Base-by-base conservation (phyloP, 352 stramenopile genomes). In the Thalassiosira hispida region DNA sequence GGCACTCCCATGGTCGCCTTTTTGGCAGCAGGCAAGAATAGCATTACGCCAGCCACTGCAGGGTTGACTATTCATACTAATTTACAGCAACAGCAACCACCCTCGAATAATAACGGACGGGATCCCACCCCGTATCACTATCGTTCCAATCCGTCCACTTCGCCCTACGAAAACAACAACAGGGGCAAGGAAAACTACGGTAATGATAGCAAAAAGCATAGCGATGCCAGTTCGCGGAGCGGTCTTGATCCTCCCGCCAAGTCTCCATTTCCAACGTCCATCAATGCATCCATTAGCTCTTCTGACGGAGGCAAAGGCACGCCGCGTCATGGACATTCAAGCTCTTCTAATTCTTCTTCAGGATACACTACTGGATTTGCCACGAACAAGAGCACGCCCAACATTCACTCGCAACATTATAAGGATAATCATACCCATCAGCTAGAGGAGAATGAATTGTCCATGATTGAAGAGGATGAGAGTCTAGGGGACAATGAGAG, bases 391-490 rank as follows among this genome's bases (percentile, higher is more conserved):
- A 64, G 56, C 14, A 64, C 56, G 33, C 56, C 56, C 29, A 71
- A 71, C n/a, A 12, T 3, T 1, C 25, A 71, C 18, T 55, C 38
- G 1, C 63, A 73, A n/a, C 51, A 60, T 38, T 60, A 60, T 60
- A 20, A 38, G 6, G 6, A 60, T 35, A 1, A 27, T 25, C 35
- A 67, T 27, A 22, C 27, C 22, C 14, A 59, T 12, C 63, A 52
- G 20, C 59, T 16, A 22, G 49, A 69, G 47, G 60, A 67, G 20
- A 56, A 70, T 23, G 64, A 81, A 20, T 29, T 81, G 12, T 76
- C 63, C 56, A 81, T 81, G 14, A 81, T 81, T 55, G 49, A 73
- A 74, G 73, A 81, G 23, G 60, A 76, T 70, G 59, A 51, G 16
- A 22, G 7, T 18, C 44, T 12, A 20, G 49, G 40, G 1, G 23